Evolutionary conservation across 768 basidiomycete genomes (phyloP).

Genomic region (Floccularia luteovirens): DNA sequence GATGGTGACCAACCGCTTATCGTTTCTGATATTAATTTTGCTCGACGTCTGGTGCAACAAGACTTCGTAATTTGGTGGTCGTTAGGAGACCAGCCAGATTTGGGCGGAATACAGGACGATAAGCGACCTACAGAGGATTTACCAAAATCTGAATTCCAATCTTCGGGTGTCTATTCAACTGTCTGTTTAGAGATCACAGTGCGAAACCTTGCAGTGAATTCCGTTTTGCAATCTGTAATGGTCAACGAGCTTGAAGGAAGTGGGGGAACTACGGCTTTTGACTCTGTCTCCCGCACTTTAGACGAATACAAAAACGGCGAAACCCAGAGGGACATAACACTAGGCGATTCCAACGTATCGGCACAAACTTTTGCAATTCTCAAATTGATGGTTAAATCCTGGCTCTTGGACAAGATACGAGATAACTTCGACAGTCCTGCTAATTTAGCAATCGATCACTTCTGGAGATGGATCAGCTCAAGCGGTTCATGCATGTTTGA

Average conservation of each 20-base stretch:
- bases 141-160: slow-evolving; percentile 76
- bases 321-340: slow-evolving; percentile 59
- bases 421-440: slow-evolving; percentile 60
- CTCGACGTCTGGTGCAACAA: slow-evolving; percentile 77
- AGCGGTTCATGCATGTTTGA: slow-evolving; percentile 84
- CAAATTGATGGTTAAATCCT: slow-evolving; percentile 81
- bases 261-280: slow-evolving; percentile 89
- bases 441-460: slow-evolving; percentile 77
- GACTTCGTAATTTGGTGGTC: slow-evolving; percentile 99
- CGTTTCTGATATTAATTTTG: slow-evolving; percentile 85
- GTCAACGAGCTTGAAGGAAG: slow-evolving; percentile 98
- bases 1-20: slow-evolving; percentile 87
- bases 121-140: slow-evolving; percentile 68
- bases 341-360: slow-evolving; percentile 88
- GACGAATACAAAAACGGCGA: slow-evolving; percentile 81
- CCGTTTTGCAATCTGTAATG: slow-evolving; percentile 87
- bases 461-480: slow-evolving; percentile 96
- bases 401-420: slow-evolving; percentile 85
- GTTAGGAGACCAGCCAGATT: slow-evolving; percentile 76
- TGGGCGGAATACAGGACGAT: slow-evolving; percentile 92
- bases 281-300: slow-evolving; percentile 85
- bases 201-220: slow-evolving; percentile 89
- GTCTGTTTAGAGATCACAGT: slow-evolving; percentile 89
- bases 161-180: slow-evolving; percentile 84
- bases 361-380: slow-evolving; percentile 80